These are phyloP conservation scores for Leptographium radiaticola DNA, from an alignment of 2,329 filamentous ascomycete species.

Conservation along the genomic window DNA sequence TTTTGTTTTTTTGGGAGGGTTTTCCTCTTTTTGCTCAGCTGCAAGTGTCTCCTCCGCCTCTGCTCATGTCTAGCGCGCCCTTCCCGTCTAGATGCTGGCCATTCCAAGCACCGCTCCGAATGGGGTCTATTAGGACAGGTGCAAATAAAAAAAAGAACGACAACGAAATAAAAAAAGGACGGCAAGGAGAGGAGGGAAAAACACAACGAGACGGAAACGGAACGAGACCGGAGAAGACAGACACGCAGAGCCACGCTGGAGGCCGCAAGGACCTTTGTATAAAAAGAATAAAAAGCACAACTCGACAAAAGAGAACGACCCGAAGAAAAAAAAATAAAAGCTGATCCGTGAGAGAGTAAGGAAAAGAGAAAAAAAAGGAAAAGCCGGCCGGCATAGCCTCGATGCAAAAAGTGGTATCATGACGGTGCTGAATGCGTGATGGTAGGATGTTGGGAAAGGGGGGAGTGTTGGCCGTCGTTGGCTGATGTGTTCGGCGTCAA, in stretches of 20 bases:
- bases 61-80: neutral
- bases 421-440: neutral
- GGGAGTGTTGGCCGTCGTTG: neutral
- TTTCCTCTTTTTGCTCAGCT: neutral
- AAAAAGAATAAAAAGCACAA: conserved; percentile 20
- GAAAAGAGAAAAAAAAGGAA: neutral
- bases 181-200: neutral
- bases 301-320: neutral
- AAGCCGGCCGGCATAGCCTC: neutral
- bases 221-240: neutral
- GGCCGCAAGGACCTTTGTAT: neutral
- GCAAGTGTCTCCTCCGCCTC: neutral
- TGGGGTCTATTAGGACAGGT: neutral
- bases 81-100: neutral
- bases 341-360: no score
- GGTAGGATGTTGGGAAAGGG: neutral
- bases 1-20: neutral
- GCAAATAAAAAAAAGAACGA: neutral
- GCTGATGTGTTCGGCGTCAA: no score
- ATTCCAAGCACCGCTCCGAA: neutral
- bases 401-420: neutral
- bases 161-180: neutral
- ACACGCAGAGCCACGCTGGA: neutral
- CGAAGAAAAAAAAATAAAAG: no score
- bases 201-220: neutral